These are phyloP conservation scores for Carex cristatella DNA, from an alignment of 176 grass and related monocot genomes.

Conservation along the genomic window DNA sequence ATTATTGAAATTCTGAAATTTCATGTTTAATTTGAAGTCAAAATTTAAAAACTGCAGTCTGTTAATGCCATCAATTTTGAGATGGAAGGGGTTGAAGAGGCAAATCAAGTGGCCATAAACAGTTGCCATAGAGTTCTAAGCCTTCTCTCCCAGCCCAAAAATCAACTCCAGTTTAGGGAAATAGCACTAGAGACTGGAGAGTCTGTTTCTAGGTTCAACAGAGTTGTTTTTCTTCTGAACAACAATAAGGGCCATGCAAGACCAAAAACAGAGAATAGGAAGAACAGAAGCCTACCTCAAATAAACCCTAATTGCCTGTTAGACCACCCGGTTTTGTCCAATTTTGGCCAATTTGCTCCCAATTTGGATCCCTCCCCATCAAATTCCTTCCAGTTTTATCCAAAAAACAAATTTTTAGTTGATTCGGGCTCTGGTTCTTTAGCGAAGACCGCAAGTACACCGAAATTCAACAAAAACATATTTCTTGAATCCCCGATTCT, in stretches of 20 bases:
- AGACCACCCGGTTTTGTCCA: conserved; percentile 22
- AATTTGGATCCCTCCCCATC: conserved; percentile 9
- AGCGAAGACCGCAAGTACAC: conserved; percentile 5
- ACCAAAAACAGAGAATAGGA: conserved; percentile 20
- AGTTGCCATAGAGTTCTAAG: conserved; percentile 36
- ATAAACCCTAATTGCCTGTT: conserved; percentile 27
- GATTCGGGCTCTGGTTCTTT: conserved; percentile 2
- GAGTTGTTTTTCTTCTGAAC: conserved; percentile 28
- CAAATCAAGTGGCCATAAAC: conserved; percentile 32
- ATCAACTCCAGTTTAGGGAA: conserved; percentile 22
- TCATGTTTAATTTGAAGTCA: neutral
- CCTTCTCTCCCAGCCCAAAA: conserved; percentile 26
- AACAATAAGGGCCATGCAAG: conserved; percentile 31
- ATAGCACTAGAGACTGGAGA: conserved; percentile 26
- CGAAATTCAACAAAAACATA: conserved; percentile 25
- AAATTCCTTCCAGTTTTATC: conserved; percentile 28
- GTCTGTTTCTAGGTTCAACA: conserved; percentile 36
- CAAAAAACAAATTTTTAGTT: conserved; percentile 12
- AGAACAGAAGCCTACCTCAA: conserved; percentile 7
- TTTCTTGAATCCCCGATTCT: conserved; percentile 25
- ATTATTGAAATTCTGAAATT: conserved; percentile 7
- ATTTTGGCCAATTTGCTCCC: conserved; percentile 9
- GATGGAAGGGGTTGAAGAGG: conserved; percentile 41
- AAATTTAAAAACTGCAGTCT: conserved; percentile 1
- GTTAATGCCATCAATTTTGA: conserved; percentile 10